Base-by-base conservation (phyloP, 331 rosid species). In the Malus hybrid region DNA sequence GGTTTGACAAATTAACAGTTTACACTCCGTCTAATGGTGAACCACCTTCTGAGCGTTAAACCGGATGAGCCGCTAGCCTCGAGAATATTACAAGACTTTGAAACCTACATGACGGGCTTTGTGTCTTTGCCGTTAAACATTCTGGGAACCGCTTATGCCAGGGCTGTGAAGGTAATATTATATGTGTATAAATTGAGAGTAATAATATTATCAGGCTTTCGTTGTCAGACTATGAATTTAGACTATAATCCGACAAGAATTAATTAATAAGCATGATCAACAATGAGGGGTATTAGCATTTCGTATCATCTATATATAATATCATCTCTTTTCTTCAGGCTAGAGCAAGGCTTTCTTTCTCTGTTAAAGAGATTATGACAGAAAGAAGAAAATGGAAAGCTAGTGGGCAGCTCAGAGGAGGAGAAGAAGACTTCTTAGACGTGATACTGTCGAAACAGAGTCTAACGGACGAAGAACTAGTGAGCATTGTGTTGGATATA, bases 51-150 rank as follows among this genome's bases (percentile, higher is more conserved):
- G 69, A 80, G 84, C 75, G 85, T 93, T 52, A 75, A 83, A 56
- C 88, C 89, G 1, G 86, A 81, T 2, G 96, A 87, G 55, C 84
- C 91, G 34, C 18, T 85, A 18, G 93, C 93, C 52, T 34, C 79
- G 20, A 62, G 68, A 77, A 88, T 93, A 56, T 80, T 93, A 19
- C 75, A 79, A 27, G 87, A 93, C 81, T 93, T 88, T 22, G 94
- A 93, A 78, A 93, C 85, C 5, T 93, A 81, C 82, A 80, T 90
- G 80, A 85, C 74, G 73, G 97, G 96, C 15, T 92, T 92, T 70
- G 78, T 90, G 76, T 90, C 94, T 69, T 70, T 93, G 48, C 97
- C 96, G 6, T 7, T 93, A 7, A 77, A 84, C 60, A 66, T 90
- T 54, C 97, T 89, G 0, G 88, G 97, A 56, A 88, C 91, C 19